Evolutionary conservation across 1,284 basidiomycete species (phyloP), one percentile per base, ranked within the genome.

Genomic region (Boletus coffeatus): DNA sequence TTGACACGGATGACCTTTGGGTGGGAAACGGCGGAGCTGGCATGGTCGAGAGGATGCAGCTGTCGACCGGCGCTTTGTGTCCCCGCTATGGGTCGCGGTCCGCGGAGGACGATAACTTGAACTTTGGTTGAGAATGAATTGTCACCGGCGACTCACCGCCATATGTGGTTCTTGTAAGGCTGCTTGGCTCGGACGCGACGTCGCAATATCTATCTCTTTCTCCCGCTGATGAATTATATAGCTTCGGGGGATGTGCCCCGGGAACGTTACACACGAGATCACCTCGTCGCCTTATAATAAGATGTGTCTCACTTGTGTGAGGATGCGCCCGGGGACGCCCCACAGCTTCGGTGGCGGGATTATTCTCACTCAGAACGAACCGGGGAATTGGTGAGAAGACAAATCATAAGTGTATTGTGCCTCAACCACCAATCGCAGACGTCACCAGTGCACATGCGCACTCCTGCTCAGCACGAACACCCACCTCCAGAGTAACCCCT

Each of bases 401-500:
- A 21, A 10, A 1, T 25, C 21, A 18, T 21, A 50, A 62, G 29
- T 57, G 21, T 16, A 56, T 46, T 8, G 4, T 21, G 57, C 13
- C 34, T 77, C 78, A 88, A 67, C 88, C 87, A 63, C 90, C 88
- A 73, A 99, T 96, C 57, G 97, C 96, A 48, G 90, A 86, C 68
- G 99, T 83, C 46, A 99, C 90, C 64, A 99, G 83, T 69, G 88
- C 83, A 71, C 92, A 94, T 29, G 89, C 92, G 66, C 86, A 97
- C 95, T n/a, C 25, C 25, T 25, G 25, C 25, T 25, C 25, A 25
- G 25, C 25, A 25, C 25, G 25, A 3, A 25, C 25, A 25, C 84
- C 83, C 59, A 99, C 79, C 79, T 99, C 96, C 67, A 99, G 81
- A 50, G 94, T 97, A n/a, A 99, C 97, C 14, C 97, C 96, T 67